Conservation (phyloP, 2,329 filamentous ascomycete genomes). For the Xylariales sp. region DNA sequence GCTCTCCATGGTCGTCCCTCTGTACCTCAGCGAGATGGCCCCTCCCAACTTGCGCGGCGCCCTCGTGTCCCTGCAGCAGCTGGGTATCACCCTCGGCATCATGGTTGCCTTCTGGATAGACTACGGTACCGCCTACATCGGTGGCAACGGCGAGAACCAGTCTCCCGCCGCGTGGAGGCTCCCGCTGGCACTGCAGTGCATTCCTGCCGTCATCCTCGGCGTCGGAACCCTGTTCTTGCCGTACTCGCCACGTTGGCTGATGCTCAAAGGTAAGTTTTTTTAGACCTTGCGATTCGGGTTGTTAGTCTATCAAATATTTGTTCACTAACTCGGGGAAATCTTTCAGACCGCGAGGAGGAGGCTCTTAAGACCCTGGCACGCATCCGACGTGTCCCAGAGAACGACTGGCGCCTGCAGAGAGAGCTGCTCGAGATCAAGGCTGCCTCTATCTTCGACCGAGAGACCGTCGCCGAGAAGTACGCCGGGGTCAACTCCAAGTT, state of each 20-base stretch:
- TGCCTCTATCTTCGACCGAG: conserved; percentile 29
- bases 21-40: conserved; percentile 36
- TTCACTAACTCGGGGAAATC: too few species aligned
- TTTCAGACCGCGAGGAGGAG: conserved; percentile 22
- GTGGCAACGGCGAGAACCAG: conserved; percentile 42
- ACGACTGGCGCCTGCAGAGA: conserved; percentile 21
- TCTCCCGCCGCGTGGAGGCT: conserved; percentile 39
- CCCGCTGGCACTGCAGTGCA: conserved; percentile 46
- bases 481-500: conserved; percentile 25
- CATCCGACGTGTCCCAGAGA: conserved; percentile 26
- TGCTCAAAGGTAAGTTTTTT: conserved; percentile 12
- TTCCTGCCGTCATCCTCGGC: conserved; percentile 40
- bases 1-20: conserved; percentile 27
- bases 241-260: conserved; percentile 28
- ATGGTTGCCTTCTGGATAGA: conserved; percentile 38
- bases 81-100: conserved; percentile 38
- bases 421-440: conserved; percentile 33
- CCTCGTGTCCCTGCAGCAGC: conserved; percentile 38
- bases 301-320: too few species aligned
- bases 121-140: conserved; percentile 35
- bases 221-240: conserved; percentile 16
- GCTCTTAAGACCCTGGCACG: conserved; percentile 24
- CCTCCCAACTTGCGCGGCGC: conserved; percentile 44
- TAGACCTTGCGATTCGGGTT: not conserved
- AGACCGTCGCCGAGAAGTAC: conserved; percentile 22